A percentile compares a stretch with the other conserved stretches of the same genome.
Evolutionary conservation across 345 rosid species (phyloP).

Genomic region (Erucastrum elatum): DNA sequence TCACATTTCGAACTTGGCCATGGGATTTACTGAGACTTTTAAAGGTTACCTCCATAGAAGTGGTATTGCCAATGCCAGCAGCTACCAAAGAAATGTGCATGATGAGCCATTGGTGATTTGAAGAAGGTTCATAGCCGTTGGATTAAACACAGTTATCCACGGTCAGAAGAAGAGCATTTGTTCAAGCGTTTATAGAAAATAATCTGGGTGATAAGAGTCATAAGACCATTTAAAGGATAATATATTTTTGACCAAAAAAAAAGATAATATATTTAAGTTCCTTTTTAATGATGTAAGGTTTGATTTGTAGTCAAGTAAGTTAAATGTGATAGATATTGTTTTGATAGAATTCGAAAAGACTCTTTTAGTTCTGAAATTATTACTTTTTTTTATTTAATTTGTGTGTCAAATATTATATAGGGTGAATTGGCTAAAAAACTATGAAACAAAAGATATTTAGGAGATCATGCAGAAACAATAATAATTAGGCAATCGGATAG

Average conservation of each 20-base stretch:
- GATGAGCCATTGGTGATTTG: conserved; percentile 17
- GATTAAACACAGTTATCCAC: not conserved
- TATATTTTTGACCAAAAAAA: too few relatives aligned
- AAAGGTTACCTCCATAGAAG: not conserved
- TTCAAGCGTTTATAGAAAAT: not conserved
- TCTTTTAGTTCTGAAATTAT: not conserved
- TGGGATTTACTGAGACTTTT: not conserved
- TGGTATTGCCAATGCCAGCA: not conserved
- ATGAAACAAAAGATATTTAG: too few relatives aligned
- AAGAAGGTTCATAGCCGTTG: not conserved
- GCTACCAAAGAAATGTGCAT: not conserved
- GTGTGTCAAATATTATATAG: not conserved
- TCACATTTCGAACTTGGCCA: too few relatives aligned
- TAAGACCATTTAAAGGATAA: not conserved
- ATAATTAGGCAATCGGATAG: too few relatives aligned
- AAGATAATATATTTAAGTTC: conserved; percentile 8
- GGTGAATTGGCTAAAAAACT: too few relatives aligned
- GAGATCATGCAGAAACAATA: too few relatives aligned
- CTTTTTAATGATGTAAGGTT: not conserved
- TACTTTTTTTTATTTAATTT: not conserved
- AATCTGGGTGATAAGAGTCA: not conserved
- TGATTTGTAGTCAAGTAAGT: not conserved
- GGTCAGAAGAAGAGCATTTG: not conserved
- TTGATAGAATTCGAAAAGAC: not conserved
- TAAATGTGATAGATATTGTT: not conserved